phyloP scores from a whole-genome alignment of 768 basidiomycete genomes.

The Boletus bicolor region DNA sequence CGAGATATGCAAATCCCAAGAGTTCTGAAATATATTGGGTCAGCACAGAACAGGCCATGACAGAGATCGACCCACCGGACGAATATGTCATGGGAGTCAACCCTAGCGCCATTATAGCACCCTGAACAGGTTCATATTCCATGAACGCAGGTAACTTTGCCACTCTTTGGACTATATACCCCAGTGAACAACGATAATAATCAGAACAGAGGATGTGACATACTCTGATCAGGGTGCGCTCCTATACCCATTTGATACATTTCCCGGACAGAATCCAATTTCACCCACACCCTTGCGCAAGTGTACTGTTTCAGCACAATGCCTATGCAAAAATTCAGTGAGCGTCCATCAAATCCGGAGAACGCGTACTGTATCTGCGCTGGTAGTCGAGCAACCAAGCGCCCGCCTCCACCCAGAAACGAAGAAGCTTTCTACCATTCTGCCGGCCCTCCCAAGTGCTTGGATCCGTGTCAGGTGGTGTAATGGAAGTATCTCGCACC shows the following conservation, averaged over 20 bases:
- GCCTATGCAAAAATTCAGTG: conserved; percentile 34
- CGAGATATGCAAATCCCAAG: conserved; percentile 73
- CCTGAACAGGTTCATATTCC: conserved; percentile 38
- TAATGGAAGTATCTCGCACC: conserved; percentile 44
- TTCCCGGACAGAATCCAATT: conserved; percentile 58
- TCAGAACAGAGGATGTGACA: conserved; percentile 17
- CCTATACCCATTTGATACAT: conserved; percentile 72
- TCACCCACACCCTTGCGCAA: conserved; percentile 44
- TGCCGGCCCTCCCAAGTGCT: conserved; percentile 43
- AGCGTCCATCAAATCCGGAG: conserved; percentile 6
- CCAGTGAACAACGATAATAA: conserved; percentile 2
- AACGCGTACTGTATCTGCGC: conserved; percentile 41
- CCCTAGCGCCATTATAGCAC: conserved; percentile 51
- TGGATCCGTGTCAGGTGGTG: conserved; percentile 54
- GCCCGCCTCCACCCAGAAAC: conserved; percentile 76
- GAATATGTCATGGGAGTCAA: conserved; percentile 66
- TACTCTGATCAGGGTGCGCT: conserved; percentile 76
- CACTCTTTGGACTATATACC: conserved; percentile 50
- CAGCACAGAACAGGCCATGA: neutral
- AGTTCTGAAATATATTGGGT: conserved; percentile 45
- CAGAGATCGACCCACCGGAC: conserved; percentile 42
- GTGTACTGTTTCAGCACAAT: conserved; percentile 43
- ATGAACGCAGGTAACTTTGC: conserved; percentile 43
- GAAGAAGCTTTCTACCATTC: conserved; percentile 60
- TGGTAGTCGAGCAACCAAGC: conserved; percentile 65